Evolutionary conservation across 2,329 filamentous ascomycete species (phyloP), one percentile per base, ranked within the genome.

Genomic region (Exophiala lecanii-corni): DNA sequence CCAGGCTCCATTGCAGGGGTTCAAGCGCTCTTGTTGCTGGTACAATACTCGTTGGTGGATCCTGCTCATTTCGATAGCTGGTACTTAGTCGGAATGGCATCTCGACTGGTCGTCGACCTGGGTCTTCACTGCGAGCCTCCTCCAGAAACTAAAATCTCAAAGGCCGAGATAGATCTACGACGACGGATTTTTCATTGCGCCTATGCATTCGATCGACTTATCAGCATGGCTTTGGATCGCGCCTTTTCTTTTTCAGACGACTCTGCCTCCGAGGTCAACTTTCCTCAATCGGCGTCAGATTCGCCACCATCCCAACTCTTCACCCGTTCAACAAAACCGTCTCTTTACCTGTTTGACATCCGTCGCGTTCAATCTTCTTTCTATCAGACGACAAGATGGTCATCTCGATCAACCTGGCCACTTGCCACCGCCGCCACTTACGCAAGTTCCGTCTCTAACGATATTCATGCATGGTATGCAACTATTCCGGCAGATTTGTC

Each of bases 241-340:
- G 83, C 89, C 0, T 96, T 96, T 62, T 95, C 91, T 0, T 96
- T 97, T 59, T 91, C 88, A 0, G 91, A 97, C 59, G 87, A 91
- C 43, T 84, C 89, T 4, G 78, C 86, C 18, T 43, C 53, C 3
- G 83, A 86, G 53, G 89, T 97, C 20, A 78, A 77, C n/a, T 78
- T 89, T 49, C 88, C 89, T 1, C 62, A 67, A 5, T 60, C 67
- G n/a, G 62, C 66, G 23, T 41, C 53, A 16, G 57, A 57, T 20
- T 48, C 36, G 39, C 43, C 59, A 31, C 19, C 49, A 20, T 54
- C 39, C 33, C 53, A 59, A 30, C 59, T 75, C 9, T 80, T 78
- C 59, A 60, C 73, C 12, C 70, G 73, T 39, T 73, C 70, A 1
- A 76, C 84, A 23, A 81, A 86, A 43, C 78, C 86, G 4, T 88